These are phyloP conservation scores for Geotrichum phurueaensis DNA, from an alignment of 1,139 yeast genomes.

Conservation along the genomic window DNA sequence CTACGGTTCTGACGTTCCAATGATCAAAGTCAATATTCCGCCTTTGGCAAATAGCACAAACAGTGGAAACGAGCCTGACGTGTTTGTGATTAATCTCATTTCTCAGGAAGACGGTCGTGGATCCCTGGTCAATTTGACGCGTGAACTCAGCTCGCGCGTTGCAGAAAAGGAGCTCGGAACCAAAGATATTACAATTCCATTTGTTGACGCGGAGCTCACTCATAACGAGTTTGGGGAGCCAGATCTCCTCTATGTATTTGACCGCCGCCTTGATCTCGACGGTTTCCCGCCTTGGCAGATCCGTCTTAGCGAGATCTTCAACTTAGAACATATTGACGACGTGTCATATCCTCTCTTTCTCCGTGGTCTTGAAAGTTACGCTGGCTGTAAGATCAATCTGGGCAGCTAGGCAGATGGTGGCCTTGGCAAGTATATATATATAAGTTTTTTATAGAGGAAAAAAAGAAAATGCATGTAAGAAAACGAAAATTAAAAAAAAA, in stretches of 20 bases:
- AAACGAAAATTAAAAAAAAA: background rate
- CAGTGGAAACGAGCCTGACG: slow-evolving; percentile 22
- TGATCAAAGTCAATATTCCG: slow-evolving; percentile 20
- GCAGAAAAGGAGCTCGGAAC: slow-evolving; percentile 54
- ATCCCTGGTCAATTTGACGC: slow-evolving; percentile 81
- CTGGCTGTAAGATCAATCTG: slow-evolving; percentile 77
- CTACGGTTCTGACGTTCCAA: slow-evolving; percentile 71
- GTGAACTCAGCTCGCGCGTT: slow-evolving; percentile 76
- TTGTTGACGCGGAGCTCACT: slow-evolving; percentile 67
- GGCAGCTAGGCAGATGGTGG: slow-evolving; percentile 49
- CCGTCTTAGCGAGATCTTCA: slow-evolving; percentile 80
- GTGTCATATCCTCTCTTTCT: slow-evolving; percentile 82
- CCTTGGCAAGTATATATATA: background rate
- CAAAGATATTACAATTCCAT: slow-evolving; percentile 63
- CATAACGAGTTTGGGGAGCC: slow-evolving; percentile 87
- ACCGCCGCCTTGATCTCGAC: slow-evolving; percentile 80
- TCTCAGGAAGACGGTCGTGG: slow-evolving; percentile 83
- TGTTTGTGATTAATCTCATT: slow-evolving; percentile 58
- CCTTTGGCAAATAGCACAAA: slow-evolving; percentile 28
- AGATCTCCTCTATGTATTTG: slow-evolving; percentile 75
- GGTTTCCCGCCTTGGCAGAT: slow-evolving; percentile 99
- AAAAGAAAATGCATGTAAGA: background rate
- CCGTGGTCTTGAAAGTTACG: slow-evolving; percentile 72
- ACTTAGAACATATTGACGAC: slow-evolving; percentile 83
- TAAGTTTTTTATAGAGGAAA: background rate